Base-by-base conservation (phyloP, 2,329 filamentous ascomycete genomes). In the Cordyceps militaris region DNA sequence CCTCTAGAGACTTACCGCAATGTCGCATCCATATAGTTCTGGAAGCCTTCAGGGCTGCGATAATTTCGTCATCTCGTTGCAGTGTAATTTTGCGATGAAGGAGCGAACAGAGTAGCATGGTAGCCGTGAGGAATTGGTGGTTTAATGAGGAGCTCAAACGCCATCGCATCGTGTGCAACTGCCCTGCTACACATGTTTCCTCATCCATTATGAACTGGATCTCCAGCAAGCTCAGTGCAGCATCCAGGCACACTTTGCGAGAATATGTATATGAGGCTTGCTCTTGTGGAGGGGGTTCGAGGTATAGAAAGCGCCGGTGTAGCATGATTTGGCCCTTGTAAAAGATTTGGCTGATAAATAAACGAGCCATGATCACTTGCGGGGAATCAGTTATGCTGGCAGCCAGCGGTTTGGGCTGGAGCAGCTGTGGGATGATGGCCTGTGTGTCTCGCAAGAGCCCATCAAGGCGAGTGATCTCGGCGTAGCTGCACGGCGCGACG, bases 71-170 rank as follows among this genome's bases (percentile, higher is more conserved):
- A n/a, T n/a, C n/a, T n/a, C n/a, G n/a, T n/a, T n/a, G n/a, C n/a
- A n/a, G n/a, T n/a, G n/a, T n/a, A n/a, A n/a, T n/a, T n/a, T n/a
- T n/a, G 9, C 47, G 34, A 14, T 36, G 34, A 6, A 14, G 7
- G 7, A 36, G 13, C 6, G 14, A 13, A 13, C 34, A 36, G 8
- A 36, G 34, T 6, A 36, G 8, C 8, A 66, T 64, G 5, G 65
- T 65, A 1, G 64, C 66, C 3, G 62, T 66, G 0, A 66, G 52
- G n/a, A 66, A 68, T 2, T 62, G 52, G 30, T 66, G 63, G n/a
- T 65, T 62, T 52, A 64, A 58, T 23, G 61, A 62, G 11, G 63
- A 63, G 2, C 56, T 60, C n/a, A 63, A 48, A 1, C 63, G 9
- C 10, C 19, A 23, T 4, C 19, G 10, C 19, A 43, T 9, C 3